phyloP scores from a whole-genome alignment of 192 early-diverging fungal genomes.

The Paraglomus brasilianum region DNA sequence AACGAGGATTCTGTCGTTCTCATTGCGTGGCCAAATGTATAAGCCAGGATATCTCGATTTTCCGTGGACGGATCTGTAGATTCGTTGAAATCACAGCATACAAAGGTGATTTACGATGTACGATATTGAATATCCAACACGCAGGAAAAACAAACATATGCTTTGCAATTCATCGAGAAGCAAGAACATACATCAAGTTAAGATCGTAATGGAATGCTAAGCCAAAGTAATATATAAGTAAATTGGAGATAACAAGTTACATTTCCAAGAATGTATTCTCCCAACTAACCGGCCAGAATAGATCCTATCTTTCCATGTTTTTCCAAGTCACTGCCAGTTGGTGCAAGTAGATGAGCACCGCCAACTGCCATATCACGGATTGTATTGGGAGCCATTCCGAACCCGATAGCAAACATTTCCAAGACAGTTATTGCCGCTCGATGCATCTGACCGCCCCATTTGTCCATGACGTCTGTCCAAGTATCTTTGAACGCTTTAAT shows the following conservation, averaged over 20 bases:
- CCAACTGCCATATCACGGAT: slow-evolving; percentile 54
- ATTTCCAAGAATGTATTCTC: neutral
- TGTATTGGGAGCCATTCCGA: slow-evolving; percentile 55
- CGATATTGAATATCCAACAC: neutral
- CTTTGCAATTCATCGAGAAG: neutral
- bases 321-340: slow-evolving; percentile 64
- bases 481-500: slow-evolving; percentile 56
- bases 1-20: slow-evolving; percentile 57
- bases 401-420: slow-evolving; percentile 66
- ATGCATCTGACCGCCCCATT: slow-evolving; percentile 62
- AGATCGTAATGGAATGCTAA: slow-evolving; percentile 52
- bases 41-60: slow-evolving; percentile 74
- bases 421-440: slow-evolving; percentile 50
- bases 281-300: slow-evolving; percentile 53
- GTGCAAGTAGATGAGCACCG: slow-evolving; percentile 70
- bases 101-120: neutral
- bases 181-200: slow-evolving; percentile 50
- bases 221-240: neutral
- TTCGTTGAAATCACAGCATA: neutral
- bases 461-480: slow-evolving; percentile 63
- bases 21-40: slow-evolving; percentile 65
- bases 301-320: slow-evolving; percentile 61
- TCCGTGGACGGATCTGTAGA: slow-evolving; percentile 62
- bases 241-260: neutral
- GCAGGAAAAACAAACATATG: neutral